Base-by-base conservation (phyloP, 768 basidiomycete species). In the Tulasnella sp. region DNA sequence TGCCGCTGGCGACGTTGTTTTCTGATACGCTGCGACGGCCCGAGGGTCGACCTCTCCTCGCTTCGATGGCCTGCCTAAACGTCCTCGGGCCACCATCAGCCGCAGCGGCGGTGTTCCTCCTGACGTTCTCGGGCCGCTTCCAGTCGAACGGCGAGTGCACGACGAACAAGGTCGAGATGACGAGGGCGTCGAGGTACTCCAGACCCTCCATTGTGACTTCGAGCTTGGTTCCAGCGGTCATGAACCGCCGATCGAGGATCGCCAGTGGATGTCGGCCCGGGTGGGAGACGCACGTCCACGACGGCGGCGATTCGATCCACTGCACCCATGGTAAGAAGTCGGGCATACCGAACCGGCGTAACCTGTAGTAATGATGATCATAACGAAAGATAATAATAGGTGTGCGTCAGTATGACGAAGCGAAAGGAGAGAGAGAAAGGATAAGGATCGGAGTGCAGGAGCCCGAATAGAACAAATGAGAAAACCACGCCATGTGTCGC, bases 151-250 rank as follows among this genome's bases (percentile, higher is more conserved):
- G 69, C n/a, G 69, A 40, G 69, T 77, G 77, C 16, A 77, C 77
- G 71, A 77, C 69, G 69, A 77, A 57, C n/a, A 77, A 37, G 18
- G 46, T 51, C 23, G 77, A 71, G 69, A 77, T 70, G 42, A 77
- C 70, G 69, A 77, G 70, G 6, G 77, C 77, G 71, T 77, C 77
- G 77, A 77, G 69, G 46, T 77, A 77, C 55, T 77, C 77, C 18
- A 77, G 39, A 3, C 77, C 77, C 16, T 73, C 77, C 42, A 71
- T 1, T 3, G 77, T 77, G n/a, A 77, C 51, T 26, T 77, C 77
- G 69, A 77, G 77, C 5, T 44, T 70, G 5, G 77, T 77, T 29
- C 77, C 77, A 29, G 77, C 77, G 15, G 77, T 77, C 71, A 77
- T 70, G 77, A 77, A 77, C 2, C 77, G 77, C 1, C 77, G 61